These are phyloP conservation scores for Neurospora sp. DNA, from an alignment of 495 filamentous ascomycete species.

Conservation along the genomic window DNA sequence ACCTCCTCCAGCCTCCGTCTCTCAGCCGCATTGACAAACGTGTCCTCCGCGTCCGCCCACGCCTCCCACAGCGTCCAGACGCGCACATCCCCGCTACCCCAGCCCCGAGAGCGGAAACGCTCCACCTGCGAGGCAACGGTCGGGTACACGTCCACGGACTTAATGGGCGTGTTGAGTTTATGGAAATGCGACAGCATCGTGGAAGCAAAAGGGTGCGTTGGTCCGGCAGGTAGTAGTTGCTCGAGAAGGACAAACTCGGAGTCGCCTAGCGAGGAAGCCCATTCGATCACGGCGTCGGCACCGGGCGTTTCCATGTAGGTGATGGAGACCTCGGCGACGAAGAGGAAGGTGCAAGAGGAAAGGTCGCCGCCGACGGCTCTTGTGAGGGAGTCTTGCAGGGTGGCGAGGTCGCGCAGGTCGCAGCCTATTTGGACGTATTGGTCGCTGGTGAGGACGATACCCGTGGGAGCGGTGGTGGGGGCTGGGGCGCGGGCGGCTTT, in stretches of 20 bases:
- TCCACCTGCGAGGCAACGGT: conserved; percentile 49
- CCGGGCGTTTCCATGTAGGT: conserved; percentile 79
- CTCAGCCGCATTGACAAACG: conserved; percentile 47
- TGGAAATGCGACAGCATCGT: conserved; percentile 84
- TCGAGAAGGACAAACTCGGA: conserved; percentile 84
- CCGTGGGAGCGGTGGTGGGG: conserved; percentile 9
- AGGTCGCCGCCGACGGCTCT: conserved; percentile 39
- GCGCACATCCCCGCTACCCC: conserved; percentile 38
- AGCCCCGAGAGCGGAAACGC: conserved; percentile 58
- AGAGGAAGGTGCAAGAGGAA: conserved; percentile 53
- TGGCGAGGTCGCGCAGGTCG: conserved; percentile 58
- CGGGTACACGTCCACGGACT: conserved; percentile 62
- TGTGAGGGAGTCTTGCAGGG: conserved; percentile 47
- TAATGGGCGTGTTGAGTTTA: conserved; percentile 67
- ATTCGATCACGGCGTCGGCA: conserved; percentile 62
- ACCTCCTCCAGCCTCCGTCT: conserved; percentile 49
- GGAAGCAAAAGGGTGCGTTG: conserved; percentile 69
- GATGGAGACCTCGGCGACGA: conserved; percentile 79
- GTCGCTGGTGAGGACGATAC: conserved; percentile 47
- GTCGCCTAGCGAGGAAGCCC: conserved; percentile 54
- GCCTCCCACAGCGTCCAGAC: conserved; percentile 66
- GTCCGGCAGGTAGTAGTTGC: conserved; percentile 71
- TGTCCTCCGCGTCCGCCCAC: conserved; percentile 58
- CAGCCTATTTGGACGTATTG: conserved; percentile 74
- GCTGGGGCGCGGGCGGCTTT: neutral